Evolutionary conservation across 2,329 filamentous ascomycete genomes (phyloP).

Genomic region (Bertia moriformis): DNA sequence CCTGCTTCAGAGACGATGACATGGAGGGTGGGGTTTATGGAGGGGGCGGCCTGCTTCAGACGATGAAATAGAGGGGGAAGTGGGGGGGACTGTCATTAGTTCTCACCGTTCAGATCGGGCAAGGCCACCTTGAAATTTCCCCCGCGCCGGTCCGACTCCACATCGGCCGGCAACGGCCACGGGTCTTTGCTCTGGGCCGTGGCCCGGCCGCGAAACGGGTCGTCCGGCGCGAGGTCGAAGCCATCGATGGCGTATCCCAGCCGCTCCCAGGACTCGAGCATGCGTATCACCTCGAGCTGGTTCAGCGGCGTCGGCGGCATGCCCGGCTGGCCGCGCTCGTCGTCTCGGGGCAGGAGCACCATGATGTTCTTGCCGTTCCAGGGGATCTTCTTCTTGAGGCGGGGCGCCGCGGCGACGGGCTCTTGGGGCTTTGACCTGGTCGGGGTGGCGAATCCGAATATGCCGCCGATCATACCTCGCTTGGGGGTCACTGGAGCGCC

Average conservation of each 20-base stretch:
- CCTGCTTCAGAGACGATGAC: constrained; percentile 1
- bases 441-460: constrained; percentile 13
- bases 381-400: constrained; percentile 54
- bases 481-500: constrained; percentile 17
- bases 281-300: constrained; percentile 38
- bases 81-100: too few species aligned
- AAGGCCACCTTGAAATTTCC: constrained; percentile 47
- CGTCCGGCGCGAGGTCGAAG: constrained; percentile 47
- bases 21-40: constrained; percentile 1
- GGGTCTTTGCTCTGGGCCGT: constrained; percentile 50
- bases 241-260: constrained; percentile 55
- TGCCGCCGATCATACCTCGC: constrained; percentile 48
- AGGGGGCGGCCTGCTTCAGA: too few species aligned
- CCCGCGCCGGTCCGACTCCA: constrained; percentile 36
- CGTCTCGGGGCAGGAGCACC: constrained; percentile 54
- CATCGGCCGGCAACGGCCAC: constrained; percentile 51
- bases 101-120: constrained; percentile 50
- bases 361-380: constrained; percentile 66
- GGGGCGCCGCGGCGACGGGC: constrained; percentile 29
- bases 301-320: constrained; percentile 37
- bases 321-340: constrained; percentile 44
- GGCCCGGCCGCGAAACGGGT: constrained; percentile 17
- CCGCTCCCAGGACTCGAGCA: constrained; percentile 52
- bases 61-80: too few species aligned
- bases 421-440: too few species aligned